These are phyloP conservation scores for Closterium sp. DNA, from an alignment of 139 green algal species.

Conservation along the genomic window DNA sequence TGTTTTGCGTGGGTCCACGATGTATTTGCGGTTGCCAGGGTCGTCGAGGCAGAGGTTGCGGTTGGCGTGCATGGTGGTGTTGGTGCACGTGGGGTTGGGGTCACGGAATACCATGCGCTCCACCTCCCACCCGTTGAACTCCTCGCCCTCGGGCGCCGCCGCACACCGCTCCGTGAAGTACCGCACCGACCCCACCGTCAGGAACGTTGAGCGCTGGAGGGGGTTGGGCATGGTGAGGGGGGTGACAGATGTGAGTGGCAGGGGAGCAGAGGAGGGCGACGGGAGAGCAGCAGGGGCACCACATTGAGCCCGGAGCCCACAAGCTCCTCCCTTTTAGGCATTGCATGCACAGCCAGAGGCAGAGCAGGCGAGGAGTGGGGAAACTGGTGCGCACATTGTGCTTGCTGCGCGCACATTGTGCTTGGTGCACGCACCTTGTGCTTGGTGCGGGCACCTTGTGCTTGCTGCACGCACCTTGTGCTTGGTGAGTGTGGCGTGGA, in stretches of 20 bases:
- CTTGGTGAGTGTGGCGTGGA: neutral
- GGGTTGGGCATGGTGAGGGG: no score
- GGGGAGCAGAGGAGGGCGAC: no score
- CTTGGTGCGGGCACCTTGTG: no score
- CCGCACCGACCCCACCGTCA: neutral
- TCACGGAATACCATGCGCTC: neutral
- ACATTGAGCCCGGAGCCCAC: no score
- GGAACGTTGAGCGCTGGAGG: neutral
- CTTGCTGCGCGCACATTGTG: neutral
- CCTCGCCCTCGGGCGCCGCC: no score
- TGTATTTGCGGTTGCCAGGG: neutral
- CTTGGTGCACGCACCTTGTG: no score
- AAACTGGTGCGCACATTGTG: no score
- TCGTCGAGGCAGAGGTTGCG: neutral
- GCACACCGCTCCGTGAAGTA: neutral
- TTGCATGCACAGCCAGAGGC: no score
- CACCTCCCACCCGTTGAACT: neutral
- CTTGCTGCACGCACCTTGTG: conserved; percentile 5
- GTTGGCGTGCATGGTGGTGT: neutral
- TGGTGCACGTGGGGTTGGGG: neutral
- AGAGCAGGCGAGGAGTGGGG: no score
- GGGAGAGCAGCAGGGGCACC: no score
- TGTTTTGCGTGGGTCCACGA: neutral
- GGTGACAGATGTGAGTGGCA: no score
- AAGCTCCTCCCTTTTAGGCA: no score